phyloP scores from a whole-genome alignment of 1,139 yeast genomes.

The Pichia sp. region DNA sequence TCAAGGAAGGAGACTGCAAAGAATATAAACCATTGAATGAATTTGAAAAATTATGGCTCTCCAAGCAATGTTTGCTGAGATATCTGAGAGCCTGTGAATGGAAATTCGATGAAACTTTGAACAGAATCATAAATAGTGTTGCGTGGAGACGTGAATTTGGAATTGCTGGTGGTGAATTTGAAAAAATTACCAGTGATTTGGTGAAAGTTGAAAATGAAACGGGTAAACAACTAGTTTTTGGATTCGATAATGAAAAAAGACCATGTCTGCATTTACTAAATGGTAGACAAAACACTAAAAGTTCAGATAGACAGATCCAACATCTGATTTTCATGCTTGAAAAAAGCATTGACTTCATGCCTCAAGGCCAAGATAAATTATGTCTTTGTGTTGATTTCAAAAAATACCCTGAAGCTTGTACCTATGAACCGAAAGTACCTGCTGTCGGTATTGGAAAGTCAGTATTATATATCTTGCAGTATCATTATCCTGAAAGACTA shows the following conservation, averaged over 20 bases:
- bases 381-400: constrained; percentile 89
- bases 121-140: constrained; percentile 52
- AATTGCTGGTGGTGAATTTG: constrained; percentile 50
- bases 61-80: constrained; percentile 79
- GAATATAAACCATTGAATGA: constrained; percentile 34
- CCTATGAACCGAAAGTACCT: constrained; percentile 60
- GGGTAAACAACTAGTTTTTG: constrained; percentile 81
- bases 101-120: constrained; percentile 60
- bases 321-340: constrained; percentile 90
- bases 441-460: constrained; percentile 71
- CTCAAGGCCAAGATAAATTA: constrained; percentile 86
- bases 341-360: constrained; percentile 85
- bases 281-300: constrained; percentile 87
- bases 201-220: constrained; percentile 70
- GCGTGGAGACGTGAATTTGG: constrained; percentile 58
- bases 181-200: constrained; percentile 47
- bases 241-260: constrained; percentile 77
- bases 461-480: constrained; percentile 60
- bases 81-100: constrained; percentile 88
- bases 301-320: constrained; percentile 81
- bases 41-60: constrained; percentile 78
- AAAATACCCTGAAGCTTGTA: constrained; percentile 46
- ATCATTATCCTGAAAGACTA: constrained; percentile 53
- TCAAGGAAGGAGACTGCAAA: constrained; percentile 30
- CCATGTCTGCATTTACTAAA: constrained; percentile 83